Evolutionary conservation across 305 asterid genomes (phyloP).

Genomic region (Vinca major): DNA sequence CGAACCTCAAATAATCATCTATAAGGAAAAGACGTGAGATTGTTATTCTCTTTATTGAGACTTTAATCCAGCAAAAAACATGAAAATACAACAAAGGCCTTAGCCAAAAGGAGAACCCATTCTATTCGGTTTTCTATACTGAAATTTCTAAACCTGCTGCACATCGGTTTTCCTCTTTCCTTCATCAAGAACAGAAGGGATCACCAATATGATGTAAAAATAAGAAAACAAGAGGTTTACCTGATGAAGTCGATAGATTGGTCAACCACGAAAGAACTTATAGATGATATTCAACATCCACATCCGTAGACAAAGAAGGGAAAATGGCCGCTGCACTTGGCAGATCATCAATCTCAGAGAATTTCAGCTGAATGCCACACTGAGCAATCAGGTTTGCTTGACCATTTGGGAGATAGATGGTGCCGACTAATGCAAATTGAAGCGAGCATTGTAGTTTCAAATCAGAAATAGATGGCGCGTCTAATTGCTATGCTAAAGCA

Average conservation of each 20-base stretch:
- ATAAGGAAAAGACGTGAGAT: background rate
- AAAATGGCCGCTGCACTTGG: background rate
- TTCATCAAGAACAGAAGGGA: background rate
- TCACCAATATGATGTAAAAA: background rate
- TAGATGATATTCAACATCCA: background rate
- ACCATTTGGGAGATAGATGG: background rate
- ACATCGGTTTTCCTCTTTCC: background rate
- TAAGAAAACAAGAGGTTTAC: background rate
- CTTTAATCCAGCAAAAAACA: background rate
- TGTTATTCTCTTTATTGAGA: background rate
- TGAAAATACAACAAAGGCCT: background rate
- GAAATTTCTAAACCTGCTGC: background rate
- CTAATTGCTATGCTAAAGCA: background rate
- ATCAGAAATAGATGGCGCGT: background rate
- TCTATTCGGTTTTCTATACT: too few relatives aligned
- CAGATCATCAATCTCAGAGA: background rate
- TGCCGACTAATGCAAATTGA: background rate
- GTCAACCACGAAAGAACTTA: background rate
- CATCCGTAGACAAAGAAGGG: background rate
- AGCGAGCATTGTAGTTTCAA: background rate
- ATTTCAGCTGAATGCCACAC: background rate
- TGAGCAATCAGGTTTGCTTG: background rate
- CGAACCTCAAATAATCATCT: background rate
- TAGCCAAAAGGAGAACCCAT: background rate
- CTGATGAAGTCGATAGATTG: background rate